Conservation (phyloP, 805 yeast species). For the Candida chauliodis region DNA sequence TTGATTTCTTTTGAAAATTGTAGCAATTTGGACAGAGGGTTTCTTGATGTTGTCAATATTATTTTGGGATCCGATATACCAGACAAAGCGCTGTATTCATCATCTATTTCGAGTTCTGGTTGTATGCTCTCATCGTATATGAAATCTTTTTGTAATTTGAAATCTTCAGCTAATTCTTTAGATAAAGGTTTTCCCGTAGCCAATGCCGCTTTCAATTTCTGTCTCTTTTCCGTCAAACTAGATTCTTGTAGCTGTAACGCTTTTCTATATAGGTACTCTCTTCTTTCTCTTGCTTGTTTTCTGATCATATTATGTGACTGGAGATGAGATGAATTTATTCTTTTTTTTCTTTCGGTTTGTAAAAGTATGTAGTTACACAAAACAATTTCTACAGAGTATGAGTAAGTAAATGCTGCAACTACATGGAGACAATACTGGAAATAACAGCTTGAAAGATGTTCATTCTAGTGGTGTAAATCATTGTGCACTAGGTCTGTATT, state of each 20-base stretch:
- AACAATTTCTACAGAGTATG: too few relatives aligned
- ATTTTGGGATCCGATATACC: conserved; percentile 90
- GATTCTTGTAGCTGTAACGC: conserved; percentile 90
- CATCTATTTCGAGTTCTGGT: conserved; percentile 61
- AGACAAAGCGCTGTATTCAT: conserved; percentile 82
- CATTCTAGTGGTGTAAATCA: too few relatives aligned
- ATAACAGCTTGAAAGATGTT: too few relatives aligned
- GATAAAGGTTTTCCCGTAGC: conserved; percentile 90
- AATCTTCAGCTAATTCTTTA: conserved; percentile 87
- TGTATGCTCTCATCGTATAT: conserved; percentile 76
- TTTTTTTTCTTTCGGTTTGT: not conserved
- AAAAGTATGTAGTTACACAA: too few relatives aligned
- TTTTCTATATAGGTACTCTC: conserved; percentile 87
- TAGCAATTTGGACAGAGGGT: conserved; percentile 77
- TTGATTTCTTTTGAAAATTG: conserved; percentile 94
- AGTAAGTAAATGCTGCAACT: too few relatives aligned
- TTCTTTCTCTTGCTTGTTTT: conserved; percentile 93
- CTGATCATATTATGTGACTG: conserved; percentile 58
- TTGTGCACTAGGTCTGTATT: too few relatives aligned
- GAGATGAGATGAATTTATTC: conserved; percentile 4
- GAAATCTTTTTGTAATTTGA: conserved; percentile 72
- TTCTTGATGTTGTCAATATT: conserved; percentile 89
- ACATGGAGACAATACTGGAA: too few relatives aligned
- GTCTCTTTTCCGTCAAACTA: conserved; percentile 78
- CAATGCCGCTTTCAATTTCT: conserved; percentile 77